These are phyloP conservation scores for Trametes versicolor DNA, from an alignment of 1,284 basidiomycete genomes.

Conservation along the genomic window DNA sequence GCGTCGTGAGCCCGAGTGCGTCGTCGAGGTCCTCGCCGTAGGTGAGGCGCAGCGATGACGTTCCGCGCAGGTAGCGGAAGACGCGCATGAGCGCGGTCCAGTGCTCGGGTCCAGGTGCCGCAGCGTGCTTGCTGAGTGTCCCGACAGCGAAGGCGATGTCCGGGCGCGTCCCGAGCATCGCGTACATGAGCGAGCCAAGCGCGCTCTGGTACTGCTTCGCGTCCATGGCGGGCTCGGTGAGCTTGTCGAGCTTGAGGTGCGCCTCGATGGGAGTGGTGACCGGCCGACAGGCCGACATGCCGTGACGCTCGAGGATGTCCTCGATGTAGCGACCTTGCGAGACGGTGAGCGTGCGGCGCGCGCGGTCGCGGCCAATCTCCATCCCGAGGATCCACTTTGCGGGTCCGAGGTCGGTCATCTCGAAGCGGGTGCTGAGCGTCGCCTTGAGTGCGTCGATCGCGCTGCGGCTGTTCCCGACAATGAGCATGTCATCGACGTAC, in stretches of 20 bases:
- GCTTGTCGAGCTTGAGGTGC: constrained; percentile 25
- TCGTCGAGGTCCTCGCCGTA: constrained; percentile 6
- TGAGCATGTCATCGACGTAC: constrained; percentile 39
- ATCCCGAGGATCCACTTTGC: constrained; percentile 48
- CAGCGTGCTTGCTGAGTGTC: constrained; percentile 14
- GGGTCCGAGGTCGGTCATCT: constrained; percentile 39
- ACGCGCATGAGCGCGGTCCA: constrained; percentile 29
- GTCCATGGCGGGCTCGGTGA: constrained; percentile 17
- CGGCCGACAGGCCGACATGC: constrained; percentile 45
- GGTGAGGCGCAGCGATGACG: neutral
- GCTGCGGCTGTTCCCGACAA: constrained; percentile 6
- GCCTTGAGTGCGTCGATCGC: neutral
- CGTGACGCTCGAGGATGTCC: constrained; percentile 45
- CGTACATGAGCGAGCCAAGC: constrained; percentile 24
- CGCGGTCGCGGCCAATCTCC: constrained; percentile 44
- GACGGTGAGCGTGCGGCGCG: constrained; percentile 39
- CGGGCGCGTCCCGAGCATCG: constrained; percentile 24
- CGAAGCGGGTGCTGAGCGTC: constrained; percentile 17
- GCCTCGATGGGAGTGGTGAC: constrained; percentile 45
- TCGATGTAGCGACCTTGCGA: constrained; percentile 48
- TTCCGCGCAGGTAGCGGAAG: constrained; percentile 22
- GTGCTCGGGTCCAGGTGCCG: constrained; percentile 26
- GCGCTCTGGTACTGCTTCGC: constrained; percentile 1
- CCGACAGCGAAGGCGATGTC: constrained; percentile 30
- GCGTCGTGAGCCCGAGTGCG: constrained; percentile 14